Evolutionary conservation across 768 basidiomycete species (phyloP).

Genomic region (Megacollybia marginata): DNA sequence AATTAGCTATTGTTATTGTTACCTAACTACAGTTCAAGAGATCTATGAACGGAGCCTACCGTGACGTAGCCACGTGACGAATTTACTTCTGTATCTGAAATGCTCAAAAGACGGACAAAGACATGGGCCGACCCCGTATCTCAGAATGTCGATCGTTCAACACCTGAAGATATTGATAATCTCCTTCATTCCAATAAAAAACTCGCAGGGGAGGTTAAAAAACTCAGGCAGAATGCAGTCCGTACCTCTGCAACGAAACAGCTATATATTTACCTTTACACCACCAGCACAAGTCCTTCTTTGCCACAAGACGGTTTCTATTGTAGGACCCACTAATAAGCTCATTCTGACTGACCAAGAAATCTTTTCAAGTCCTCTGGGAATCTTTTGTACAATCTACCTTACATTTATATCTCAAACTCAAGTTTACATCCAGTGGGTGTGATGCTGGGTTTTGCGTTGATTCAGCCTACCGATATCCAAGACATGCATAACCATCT

Average conservation of each 20-base stretch:
- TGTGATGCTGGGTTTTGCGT: slow-evolving; percentile 49
- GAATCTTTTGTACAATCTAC: slow-evolving; percentile 47
- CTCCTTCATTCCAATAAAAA: too few species aligned
- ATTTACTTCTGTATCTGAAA: too few species aligned
- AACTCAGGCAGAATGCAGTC: too few species aligned
- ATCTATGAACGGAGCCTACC: too few species aligned
- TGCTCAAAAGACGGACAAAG: slow-evolving; percentile 10
- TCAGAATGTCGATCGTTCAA: background rate
- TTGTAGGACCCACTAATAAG: background rate
- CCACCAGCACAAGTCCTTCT: background rate
- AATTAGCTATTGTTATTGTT: too few species aligned
- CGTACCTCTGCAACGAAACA: too few species aligned
- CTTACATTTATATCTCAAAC: slow-evolving; percentile 1
- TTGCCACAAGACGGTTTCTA: slow-evolving; percentile 1
- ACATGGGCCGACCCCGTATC: slow-evolving; percentile 9
- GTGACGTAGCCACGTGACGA: too few species aligned
- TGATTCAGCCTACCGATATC: slow-evolving; percentile 61
- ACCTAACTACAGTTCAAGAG: too few species aligned
- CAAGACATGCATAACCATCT: slow-evolving; percentile 65
- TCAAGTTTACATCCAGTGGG: slow-evolving; percentile 41
- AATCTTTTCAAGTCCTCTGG: slow-evolving; percentile 32
- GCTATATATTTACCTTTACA: too few species aligned
- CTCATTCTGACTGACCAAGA: too few species aligned
- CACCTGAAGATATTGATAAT: background rate
- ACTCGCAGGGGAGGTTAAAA: too few species aligned